Base-by-base conservation (phyloP, 2,329 filamentous ascomycete genomes). In the Penicillium rolfsii region DNA sequence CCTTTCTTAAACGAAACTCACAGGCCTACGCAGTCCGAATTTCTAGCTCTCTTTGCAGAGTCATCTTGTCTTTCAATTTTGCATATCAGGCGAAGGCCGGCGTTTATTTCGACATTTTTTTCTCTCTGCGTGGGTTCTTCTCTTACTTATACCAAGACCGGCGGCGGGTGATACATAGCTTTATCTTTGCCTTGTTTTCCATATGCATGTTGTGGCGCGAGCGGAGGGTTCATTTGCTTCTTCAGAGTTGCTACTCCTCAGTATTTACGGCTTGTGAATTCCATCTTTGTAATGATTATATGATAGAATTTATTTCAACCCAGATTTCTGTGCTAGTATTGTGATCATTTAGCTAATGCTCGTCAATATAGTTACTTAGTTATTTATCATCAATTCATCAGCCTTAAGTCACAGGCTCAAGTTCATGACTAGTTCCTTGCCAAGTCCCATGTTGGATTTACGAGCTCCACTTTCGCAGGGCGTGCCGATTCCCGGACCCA, bases 1-100 rank as follows among this genome's bases (percentile, higher is more conserved):
- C 46, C 53, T 22, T 22, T 9, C 2, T 14, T 11, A 19, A 19
- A 33, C 9, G 7, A 19, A 30, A 24, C 11, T 16, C 43, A 55
- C 36, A 36, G 46, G 49, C 49, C 58, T 8, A 33, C 57, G 57
- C 52, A 35, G 36, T 33, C 24, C 16, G 16, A 55, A 36, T 53
- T 28, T 24, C n/a, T 41, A 14, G 40, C 41, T 26, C 30, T 43
- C 40, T 54, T 40, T 5, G 38, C 6, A 28, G 4, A 35, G 22
- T 45, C 30, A 26, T 55, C 45, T 56, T 50, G 56, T 45, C 52
- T 59, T 64, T 63, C 60, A 64, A 48, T n/a, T 67, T 64, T 69
- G 66, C 67, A 68, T 69, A 60, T 54, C 53, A 57, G 62, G 62
- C 59, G 36, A 59, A 60, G 48, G 36, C 30, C 16, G 67, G 65